These are phyloP conservation scores for Nannochloris sp. DNA, from an alignment of 139 green algal species.

Conservation along the genomic window DNA sequence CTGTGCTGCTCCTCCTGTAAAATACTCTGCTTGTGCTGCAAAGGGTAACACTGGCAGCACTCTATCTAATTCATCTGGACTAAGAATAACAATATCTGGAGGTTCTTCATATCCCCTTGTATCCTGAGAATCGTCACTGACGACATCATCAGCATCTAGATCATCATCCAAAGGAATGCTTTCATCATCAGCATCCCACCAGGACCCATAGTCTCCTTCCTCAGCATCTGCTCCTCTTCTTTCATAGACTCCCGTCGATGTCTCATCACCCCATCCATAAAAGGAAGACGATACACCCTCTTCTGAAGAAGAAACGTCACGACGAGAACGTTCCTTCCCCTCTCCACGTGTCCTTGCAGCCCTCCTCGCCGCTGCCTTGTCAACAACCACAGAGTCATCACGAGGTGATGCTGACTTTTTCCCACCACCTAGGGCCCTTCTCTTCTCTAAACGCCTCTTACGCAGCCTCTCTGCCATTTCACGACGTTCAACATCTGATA, in stretches of 20 bases:
- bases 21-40: slow-evolving; percentile 45
- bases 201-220: not conserved
- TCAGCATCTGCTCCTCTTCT: not conserved
- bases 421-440: not conserved
- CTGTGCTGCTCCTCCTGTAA: slow-evolving; percentile 6
- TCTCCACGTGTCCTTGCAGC: not conserved
- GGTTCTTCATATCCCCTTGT: not conserved
- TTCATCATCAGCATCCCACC: no score
- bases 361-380: not conserved
- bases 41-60: slow-evolving; percentile 48
- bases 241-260: not conserved
- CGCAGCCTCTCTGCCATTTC: not conserved
- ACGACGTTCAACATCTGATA: not conserved
- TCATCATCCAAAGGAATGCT: not conserved
- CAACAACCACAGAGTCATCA: not conserved
- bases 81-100: slow-evolving; percentile 25
- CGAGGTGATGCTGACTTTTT: not conserved
- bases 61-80: slow-evolving; percentile 27
- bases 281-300: not conserved
- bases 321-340: not conserved
- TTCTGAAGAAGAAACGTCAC: no score
- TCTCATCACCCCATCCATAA: not conserved
- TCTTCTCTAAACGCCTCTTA: not conserved
- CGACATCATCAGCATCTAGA: not conserved
- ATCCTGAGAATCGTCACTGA: not conserved